These are phyloP conservation scores for Aureobasidium mangrovei DNA, from an alignment of 2,329 filamentous ascomycete genomes.

Conservation along the genomic window DNA sequence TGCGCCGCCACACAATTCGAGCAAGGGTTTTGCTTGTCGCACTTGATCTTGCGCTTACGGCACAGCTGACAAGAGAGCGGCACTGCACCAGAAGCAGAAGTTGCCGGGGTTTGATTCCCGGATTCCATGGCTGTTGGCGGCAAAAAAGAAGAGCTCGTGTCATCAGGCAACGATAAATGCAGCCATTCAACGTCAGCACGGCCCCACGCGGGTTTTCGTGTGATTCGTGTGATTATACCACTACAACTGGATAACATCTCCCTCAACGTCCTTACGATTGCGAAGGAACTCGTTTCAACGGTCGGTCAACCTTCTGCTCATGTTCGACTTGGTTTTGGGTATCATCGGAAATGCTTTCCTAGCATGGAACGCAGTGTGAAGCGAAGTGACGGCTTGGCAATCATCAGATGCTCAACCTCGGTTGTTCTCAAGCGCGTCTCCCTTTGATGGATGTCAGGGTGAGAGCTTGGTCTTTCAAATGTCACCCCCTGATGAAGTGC, in stretches of 20 bases:
- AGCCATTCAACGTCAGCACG: not conserved
- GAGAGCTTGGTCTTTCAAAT: not conserved
- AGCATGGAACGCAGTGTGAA: no score
- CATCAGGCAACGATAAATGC: no score
- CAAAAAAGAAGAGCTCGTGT: no score
- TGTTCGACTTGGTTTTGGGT: no score
- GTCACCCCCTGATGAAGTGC: not conserved
- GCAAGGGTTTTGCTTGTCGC: conserved; percentile 13
- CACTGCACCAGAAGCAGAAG: not conserved
- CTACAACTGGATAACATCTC: no score
- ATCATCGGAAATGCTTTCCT: no score
- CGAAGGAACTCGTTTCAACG: no score
- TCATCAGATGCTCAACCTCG: not conserved
- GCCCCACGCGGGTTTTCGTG: no score
- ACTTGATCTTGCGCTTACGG: conserved; percentile 13
- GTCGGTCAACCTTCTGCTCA: no score
- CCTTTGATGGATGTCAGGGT: not conserved
- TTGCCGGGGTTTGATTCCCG: not conserved
- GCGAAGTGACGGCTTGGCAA: no score
- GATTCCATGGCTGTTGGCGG: not conserved
- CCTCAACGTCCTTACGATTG: no score
- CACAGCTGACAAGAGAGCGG: conserved; percentile 12
- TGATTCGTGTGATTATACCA: no score
- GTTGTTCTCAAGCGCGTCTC: conserved; percentile 1
- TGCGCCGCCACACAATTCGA: not conserved